Evolutionary conservation across 73 alveolate species (phyloP).

Genomic region (Tetrahymena borealis): DNA sequence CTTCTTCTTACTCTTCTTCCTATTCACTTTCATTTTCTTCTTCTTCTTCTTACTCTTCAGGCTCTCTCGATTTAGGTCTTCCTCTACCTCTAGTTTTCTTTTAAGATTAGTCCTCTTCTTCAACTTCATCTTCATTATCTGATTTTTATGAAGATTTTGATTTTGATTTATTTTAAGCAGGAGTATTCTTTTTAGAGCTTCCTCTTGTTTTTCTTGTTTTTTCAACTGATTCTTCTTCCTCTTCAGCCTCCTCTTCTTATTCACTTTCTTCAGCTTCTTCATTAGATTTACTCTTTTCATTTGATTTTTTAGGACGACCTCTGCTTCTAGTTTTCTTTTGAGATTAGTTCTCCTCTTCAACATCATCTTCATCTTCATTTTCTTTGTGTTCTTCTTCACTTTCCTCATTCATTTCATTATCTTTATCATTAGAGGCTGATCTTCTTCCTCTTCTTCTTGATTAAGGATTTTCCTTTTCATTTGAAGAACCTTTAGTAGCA

Average conservation of each 20-base stretch:
- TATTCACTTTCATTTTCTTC: background rate
- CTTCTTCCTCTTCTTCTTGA: background rate
- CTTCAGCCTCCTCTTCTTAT: background rate
- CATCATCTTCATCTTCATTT: background rate
- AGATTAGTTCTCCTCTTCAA: background rate
- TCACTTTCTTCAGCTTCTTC: background rate
- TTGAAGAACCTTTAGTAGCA: background rate
- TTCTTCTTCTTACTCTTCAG: background rate
- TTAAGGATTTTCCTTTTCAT: background rate
- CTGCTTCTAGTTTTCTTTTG: background rate
- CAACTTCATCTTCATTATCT: background rate
- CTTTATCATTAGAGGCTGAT: background rate
- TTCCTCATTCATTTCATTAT: background rate
- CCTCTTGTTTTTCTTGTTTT: background rate
- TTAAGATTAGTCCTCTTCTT: background rate
- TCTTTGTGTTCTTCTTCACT: background rate
- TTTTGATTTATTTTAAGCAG: background rate
- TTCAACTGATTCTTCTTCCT: background rate
- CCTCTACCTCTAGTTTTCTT: background rate
- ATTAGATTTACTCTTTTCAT: background rate
- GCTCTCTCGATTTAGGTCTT: background rate
- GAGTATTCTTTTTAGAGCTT: background rate
- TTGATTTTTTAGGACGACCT: background rate
- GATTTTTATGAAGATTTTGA: background rate
- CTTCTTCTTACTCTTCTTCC: background rate